These are phyloP conservation scores for Berberis thunbergii DNA, from an alignment of 164 flowering plant genomes.

Conservation along the genomic window DNA sequence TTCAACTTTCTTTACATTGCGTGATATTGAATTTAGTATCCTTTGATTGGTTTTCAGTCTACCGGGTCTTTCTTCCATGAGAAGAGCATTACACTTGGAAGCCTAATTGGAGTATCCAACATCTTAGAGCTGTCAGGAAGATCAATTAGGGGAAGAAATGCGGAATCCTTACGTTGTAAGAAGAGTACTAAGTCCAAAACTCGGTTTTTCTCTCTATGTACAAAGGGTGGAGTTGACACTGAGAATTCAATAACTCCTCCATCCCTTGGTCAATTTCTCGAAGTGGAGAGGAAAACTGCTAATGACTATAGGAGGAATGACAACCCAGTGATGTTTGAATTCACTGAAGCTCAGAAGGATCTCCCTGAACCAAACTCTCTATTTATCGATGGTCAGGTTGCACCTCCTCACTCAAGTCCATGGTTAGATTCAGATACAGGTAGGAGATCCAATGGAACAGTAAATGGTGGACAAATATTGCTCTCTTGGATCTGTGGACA, in stretches of 20 bases:
- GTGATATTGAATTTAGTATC: neutral
- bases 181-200: conserved; percentile 31
- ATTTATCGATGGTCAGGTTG: conserved; percentile 40
- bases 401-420: conserved; percentile 45
- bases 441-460: conserved; percentile 11
- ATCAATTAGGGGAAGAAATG: conserved; percentile 36
- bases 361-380: conserved; percentile 37
- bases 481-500: no score
- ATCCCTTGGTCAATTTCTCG: conserved; percentile 72
- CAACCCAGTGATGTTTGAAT: conserved; percentile 20
- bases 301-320: conserved; percentile 25
- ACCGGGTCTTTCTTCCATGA: conserved; percentile 85
- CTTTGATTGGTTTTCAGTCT: conserved; percentile 36
- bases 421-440: conserved; percentile 18
- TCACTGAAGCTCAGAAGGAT: conserved; percentile 14
- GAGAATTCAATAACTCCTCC: conserved; percentile 24
- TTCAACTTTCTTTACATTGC: no score
- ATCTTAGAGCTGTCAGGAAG: conserved; percentile 55
- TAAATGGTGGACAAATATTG: no score
- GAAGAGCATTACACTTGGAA: conserved; percentile 78
- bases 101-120: conserved; percentile 61
- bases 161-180: conserved; percentile 22
- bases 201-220: conserved; percentile 54
- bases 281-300: conserved; percentile 58
- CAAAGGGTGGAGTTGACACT: conserved; percentile 12